Base-by-base conservation (phyloP, 176 grass and related monocot genomes). In the Miscanthus lutarioriparius region DNA sequence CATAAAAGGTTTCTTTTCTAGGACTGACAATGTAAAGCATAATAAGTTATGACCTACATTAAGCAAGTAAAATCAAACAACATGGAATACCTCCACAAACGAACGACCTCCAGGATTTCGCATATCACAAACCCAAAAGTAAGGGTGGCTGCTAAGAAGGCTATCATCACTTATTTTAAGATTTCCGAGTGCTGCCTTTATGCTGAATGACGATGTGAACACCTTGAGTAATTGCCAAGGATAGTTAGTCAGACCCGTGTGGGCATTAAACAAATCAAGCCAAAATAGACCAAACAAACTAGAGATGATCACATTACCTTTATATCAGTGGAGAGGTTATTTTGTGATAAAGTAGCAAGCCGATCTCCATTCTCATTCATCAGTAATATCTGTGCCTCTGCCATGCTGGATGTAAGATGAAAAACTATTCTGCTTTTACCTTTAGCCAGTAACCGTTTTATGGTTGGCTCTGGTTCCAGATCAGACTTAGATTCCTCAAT, bases 101-200 rank as follows among this genome's bases (percentile, higher is more conserved):
- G 96, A 98, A 86, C 82, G 84, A 35, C 96, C 96, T 67, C 92
- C 92, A 14, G 96, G 91, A 85, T 98, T 95, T 85, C 95, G 82
- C 96, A 98, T 98, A 83, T 98, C 96, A 87, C 96, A 98, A 78
- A 93, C 89, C 96, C 96, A 98, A 86, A 91, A 98, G 77, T 98
- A 98, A 71, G 91, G 84, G 86, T 98, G 92, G 66, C 54, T 90
- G 58, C 83, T 85, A 75, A 40, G 43, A 74, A 98, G 92, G 85
- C 83, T 98, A 75, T 95, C 91, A 87, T 98, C 96, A 72, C 96
- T 98, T 93, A 98, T 95, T 86, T 98, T 98, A 86, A 98, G 89
- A 76, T 98, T 98, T 83, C 96, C 96, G 86, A 98, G 96, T 77
- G 96, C 96, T 85, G 96, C 96, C 82, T 98, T 95, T 93, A 98